Evolutionary conservation across 192 early-diverging fungal species (phyloP).

Genomic region (Coemansia sp.): DNA sequence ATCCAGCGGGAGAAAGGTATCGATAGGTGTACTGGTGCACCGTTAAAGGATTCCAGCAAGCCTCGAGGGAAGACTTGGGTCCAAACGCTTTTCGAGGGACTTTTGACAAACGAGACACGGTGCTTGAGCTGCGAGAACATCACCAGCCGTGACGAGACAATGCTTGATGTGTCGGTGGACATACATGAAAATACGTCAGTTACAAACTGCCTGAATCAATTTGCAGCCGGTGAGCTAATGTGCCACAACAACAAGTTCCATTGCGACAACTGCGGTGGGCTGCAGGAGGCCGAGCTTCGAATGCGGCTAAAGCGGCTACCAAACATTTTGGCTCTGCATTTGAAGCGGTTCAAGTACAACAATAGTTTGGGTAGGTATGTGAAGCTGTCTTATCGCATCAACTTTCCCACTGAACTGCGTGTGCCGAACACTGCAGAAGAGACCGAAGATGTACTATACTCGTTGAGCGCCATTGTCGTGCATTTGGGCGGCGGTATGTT

Average conservation of each 20-base stretch:
- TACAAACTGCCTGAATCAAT: conserved; percentile 91
- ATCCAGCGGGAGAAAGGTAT: conserved; percentile 59
- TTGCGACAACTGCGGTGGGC: conserved; percentile 89
- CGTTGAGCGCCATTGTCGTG: conserved; percentile 86
- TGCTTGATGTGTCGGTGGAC: conserved; percentile 95
- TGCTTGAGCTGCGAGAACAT: conserved; percentile 96
- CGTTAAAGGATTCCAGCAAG: conserved; percentile 21
- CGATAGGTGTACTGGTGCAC: conserved; percentile 20
- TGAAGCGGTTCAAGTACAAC: conserved; percentile 98
- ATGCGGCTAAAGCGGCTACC: conserved; percentile 96
- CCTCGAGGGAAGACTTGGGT: conserved; percentile 74
- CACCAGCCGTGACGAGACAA: conserved; percentile 90
- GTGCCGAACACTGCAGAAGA: conserved; percentile 94
- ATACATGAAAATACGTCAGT: conserved; percentile 94
- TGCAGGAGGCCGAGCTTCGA: conserved; percentile 97
- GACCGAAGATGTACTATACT: conserved; percentile 83
- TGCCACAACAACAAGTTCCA: conserved; percentile 98
- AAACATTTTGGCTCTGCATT: conserved; percentile 91
- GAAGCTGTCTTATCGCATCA: conserved; percentile 93
- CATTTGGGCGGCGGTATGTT: conserved; percentile 96
- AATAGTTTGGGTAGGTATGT: conserved; percentile 87
- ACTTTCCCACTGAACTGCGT: conserved; percentile 91
- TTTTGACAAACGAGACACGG: conserved; percentile 93
- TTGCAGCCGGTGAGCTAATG: conserved; percentile 92
- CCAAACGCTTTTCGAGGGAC: conserved; percentile 93